Evolutionary conservation across 2,329 filamentous ascomycete species (phyloP).

Genomic region (Zarea fungicola): DNA sequence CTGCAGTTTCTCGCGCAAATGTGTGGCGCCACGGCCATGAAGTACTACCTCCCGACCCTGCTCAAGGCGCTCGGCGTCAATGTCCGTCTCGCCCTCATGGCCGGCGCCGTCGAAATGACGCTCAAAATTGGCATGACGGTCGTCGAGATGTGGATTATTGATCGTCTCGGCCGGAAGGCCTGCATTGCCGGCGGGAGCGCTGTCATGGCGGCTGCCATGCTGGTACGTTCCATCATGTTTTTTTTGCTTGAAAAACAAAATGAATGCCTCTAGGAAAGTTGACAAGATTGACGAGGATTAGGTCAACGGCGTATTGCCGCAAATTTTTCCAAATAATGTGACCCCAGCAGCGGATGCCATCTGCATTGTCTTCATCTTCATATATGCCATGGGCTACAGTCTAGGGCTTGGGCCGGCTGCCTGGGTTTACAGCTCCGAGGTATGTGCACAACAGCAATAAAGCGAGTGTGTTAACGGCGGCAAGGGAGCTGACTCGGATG

Average conservation of each 20-base stretch:
- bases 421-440: conserved; percentile 57
- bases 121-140: conserved; percentile 52
- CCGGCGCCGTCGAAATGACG: conserved; percentile 52
- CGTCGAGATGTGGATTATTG: conserved; percentile 53
- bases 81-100: conserved; percentile 44
- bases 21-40: conserved; percentile 55
- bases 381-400: conserved; percentile 54
- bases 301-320: conserved; percentile 50
- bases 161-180: conserved; percentile 43
- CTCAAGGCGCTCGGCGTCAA: conserved; percentile 46
- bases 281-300: conserved; percentile 19
- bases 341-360: conserved; percentile 43
- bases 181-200: conserved; percentile 45
- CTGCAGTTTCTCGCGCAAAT: conserved; percentile 57
- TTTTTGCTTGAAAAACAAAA: conserved; percentile 22
- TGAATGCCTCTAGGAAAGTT: background rate
- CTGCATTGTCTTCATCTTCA: conserved; percentile 52
- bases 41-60: conserved; percentile 53
- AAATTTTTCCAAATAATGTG: conserved; percentile 44
- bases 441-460: conserved; percentile 19
- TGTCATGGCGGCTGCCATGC: conserved; percentile 48
- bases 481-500: too few species aligned
- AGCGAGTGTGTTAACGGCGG: too few species aligned
- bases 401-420: conserved; percentile 52
- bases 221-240: too few species aligned